Conservation (phyloP, 2,329 filamentous ascomycete genomes). For the Trichoderma atrobrunneum region DNA sequence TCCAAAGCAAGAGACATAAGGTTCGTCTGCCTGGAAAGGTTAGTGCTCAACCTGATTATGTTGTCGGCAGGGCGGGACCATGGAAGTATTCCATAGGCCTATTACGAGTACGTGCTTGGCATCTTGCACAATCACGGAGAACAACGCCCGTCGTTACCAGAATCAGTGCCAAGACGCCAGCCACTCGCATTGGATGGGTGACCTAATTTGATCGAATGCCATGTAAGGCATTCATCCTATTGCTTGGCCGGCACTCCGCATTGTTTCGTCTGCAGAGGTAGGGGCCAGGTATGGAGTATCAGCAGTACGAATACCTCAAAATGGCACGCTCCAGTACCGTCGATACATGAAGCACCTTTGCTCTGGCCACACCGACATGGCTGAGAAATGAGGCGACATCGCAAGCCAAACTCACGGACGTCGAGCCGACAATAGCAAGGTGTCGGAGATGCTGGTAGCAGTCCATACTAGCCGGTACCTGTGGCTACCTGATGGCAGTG, state of each 20-base stretch:
- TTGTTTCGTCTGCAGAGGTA: neutral
- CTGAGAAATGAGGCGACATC: neutral
- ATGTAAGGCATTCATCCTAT: neutral
- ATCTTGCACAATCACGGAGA: neutral
- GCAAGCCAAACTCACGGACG: neutral
- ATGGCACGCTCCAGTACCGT: neutral
- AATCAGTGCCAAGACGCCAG: neutral
- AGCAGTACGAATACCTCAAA: neutral
- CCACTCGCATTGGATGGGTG: neutral
- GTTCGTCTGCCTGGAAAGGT: neutral
- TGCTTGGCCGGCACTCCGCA: neutral
- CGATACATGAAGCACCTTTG: neutral
- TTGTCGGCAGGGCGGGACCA: neutral
- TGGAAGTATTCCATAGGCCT: neutral
- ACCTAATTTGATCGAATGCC: neutral
- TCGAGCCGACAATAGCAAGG: slow-evolving; percentile 5
- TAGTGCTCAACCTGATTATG: neutral
- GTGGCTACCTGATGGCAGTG: neutral
- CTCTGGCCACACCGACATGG: neutral
- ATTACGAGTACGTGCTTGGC: neutral
- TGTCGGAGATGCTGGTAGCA: neutral
- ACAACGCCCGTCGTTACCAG: neutral
- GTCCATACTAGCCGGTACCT: neutral
- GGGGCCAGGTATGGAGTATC: neutral
- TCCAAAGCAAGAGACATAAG: neutral